Percentiles rank a stretch among this genome's conserved stretches.
Evolutionary conservation across 495 filamentous ascomycete genomes (phyloP).

Genomic region (Talaromyces nanjingensis): DNA sequence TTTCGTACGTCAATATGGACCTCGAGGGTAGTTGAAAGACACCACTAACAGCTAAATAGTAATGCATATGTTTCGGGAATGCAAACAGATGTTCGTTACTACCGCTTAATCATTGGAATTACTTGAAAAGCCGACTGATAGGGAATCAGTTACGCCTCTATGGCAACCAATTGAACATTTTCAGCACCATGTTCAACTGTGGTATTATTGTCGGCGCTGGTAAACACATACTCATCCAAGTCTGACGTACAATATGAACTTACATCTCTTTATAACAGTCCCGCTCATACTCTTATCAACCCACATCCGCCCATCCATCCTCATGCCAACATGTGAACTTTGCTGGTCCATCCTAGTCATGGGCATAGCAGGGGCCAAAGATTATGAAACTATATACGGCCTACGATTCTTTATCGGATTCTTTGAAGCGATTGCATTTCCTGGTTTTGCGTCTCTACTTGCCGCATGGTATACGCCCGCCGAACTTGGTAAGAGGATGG

Average conservation of each 20-base stretch:
- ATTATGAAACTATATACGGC: not conserved
- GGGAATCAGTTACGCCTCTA: conserved; percentile 32
- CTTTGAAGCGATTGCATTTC: not conserved
- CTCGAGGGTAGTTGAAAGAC: not conserved
- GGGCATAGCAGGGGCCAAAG: conserved; percentile 2
- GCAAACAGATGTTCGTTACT: conserved; percentile 30
- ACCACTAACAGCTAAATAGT: not conserved
- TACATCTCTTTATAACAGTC: conserved; percentile 13
- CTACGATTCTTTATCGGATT: not conserved
- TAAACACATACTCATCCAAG: not conserved
- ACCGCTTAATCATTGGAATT: no score
- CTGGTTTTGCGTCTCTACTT: not conserved
- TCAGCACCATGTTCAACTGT: conserved; percentile 44
- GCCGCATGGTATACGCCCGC: not conserved
- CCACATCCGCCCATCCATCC: conserved; percentile 41
- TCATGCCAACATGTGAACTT: conserved; percentile 43
- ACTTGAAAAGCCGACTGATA: not conserved
- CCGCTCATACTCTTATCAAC: conserved; percentile 42
- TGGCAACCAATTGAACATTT: conserved; percentile 33
- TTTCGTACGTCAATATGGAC: not conserved
- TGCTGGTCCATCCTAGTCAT: conserved; percentile 4
- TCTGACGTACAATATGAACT: no score
- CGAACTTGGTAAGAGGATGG: not conserved
- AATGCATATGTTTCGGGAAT: conserved; percentile 46
- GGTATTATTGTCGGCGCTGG: conserved; percentile 42